Evolutionary conservation across 1,139 yeast species (phyloP), one percentile per base, ranked within the genome.

Genomic region (Hyphopichia khmerensis): DNA sequence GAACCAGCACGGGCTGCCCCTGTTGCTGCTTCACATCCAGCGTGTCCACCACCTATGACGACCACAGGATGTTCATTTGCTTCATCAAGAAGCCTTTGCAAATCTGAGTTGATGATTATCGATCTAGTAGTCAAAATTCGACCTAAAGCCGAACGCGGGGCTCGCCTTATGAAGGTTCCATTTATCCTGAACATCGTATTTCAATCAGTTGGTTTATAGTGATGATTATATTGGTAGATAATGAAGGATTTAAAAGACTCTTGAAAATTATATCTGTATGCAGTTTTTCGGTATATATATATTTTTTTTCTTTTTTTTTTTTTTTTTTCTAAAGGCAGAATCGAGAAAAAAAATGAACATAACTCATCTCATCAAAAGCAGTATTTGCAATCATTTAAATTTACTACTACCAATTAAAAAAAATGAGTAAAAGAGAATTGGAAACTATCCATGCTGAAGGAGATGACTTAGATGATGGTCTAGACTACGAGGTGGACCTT

Each of bases 41-140:
- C 99, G 67, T 95, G 99, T 0, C 99, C 99, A 10, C 96, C 99
- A 3, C 99, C 99, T 19, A 95, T 81, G 3, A 95, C 93, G 1
- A 93, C 76, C 0, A 91, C 96, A 1, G 93, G 91, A 42, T 72
- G 69, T 26, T 60, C 57, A 5, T 68, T 65, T n/a, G 73, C 57
- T 3, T 50, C 49, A 1, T 49, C 44, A 15, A 80, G 59, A 15
- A 59, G 56, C 2, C 39, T 41, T 33, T 57, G 56, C 7, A 79
- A 60, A 15, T 76, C 82, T 0, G 76, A 50, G 41, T 67, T 71
- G 32, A 78, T 49, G 23, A 48, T 42, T 13, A 65, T 58, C 26
- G 48, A 56, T 33, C 71, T 14, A 3, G 26, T 8, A 2, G 39
- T 24, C 4, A n/a, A 7, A 10, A 29, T 4, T 29, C 17, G 9